Percentiles rank a stretch among this genome's conserved stretches.
phyloP scores from a whole-genome alignment of 169 alveolate genomes.

The Hammondia hammondi region DNA sequence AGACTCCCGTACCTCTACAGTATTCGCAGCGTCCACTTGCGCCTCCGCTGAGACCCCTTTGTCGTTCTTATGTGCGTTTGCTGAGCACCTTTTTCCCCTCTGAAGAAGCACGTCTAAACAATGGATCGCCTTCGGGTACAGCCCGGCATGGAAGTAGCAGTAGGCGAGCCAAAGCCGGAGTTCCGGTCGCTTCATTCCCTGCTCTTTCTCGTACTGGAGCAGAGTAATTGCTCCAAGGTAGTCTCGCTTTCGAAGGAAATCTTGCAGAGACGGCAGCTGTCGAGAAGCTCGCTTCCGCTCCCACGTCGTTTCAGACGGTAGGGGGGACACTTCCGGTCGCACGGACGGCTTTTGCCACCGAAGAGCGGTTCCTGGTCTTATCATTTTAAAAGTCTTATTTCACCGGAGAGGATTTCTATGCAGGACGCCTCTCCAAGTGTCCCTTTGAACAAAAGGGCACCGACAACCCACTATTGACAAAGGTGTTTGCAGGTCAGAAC shows the following conservation, averaged over 20 bases:
- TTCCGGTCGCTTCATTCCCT: not conserved
- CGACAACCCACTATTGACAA: too few species aligned
- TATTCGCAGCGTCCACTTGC: too few species aligned
- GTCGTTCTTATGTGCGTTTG: not conserved
- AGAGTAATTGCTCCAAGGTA: constrained; percentile 17
- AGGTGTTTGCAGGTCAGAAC: too few species aligned
- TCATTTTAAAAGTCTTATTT: not conserved
- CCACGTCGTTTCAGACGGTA: not conserved
- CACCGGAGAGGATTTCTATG: not conserved
- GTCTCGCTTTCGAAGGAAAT: constrained; percentile 12
- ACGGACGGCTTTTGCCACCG: not conserved
- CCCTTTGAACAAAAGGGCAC: too few species aligned
- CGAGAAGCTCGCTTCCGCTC: not conserved
- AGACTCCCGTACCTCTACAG: too few species aligned
- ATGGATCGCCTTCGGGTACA: not conserved
- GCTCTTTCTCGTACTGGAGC: constrained; percentile 1
- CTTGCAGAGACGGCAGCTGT: constrained; percentile 2
- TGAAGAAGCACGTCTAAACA: not conserved
- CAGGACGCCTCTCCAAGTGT: not conserved
- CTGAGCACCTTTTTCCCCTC: not conserved
- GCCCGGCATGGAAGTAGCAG: constrained; percentile 46
- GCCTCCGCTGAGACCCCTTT: not conserved
- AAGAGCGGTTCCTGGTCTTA: constrained; percentile 23
- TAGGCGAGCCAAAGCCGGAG: constrained; percentile 18
- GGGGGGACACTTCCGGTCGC: not conserved